Conservation (phyloP, 208 protist genomes). For the Balamuthia mandrillaris region DNA sequence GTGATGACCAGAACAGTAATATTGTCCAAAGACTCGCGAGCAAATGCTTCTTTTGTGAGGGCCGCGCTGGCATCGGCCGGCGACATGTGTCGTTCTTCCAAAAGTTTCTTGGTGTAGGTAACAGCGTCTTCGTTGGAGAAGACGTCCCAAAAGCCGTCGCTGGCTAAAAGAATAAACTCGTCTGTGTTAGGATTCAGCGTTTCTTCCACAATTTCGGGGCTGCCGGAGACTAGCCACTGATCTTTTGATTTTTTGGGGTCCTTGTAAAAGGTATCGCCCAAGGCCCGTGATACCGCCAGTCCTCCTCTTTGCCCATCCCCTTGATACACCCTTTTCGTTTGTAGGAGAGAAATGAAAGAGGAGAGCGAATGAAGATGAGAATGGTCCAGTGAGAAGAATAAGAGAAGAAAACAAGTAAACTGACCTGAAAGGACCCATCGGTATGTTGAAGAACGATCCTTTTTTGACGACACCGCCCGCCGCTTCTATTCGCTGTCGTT, state of each 20-base stretch:
- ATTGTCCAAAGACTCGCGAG: slow-evolving; percentile 29
- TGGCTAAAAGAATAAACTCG: slow-evolving; percentile 31
- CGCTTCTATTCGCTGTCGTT: slow-evolving; percentile 1
- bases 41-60: slow-evolving; percentile 19
- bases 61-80: background rate
- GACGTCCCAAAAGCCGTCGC: slow-evolving; percentile 38
- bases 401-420: no score
- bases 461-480: slow-evolving; percentile 18
- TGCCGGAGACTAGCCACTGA: slow-evolving; percentile 2
- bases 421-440: slow-evolving; percentile 37
- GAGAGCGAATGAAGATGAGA: no score
- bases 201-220: slow-evolving; percentile 20
- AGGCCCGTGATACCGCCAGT: slow-evolving; percentile 5
- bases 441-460: slow-evolving; percentile 31
- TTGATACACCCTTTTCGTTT: background rate
- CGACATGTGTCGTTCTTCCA: slow-evolving; percentile 14
- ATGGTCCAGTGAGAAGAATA: no score
- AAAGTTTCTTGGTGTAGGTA: background rate
- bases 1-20: slow-evolving; percentile 12
- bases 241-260: background rate
- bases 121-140: slow-evolving; percentile 38
- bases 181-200: background rate
- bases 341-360: no score
- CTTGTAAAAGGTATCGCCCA: slow-evolving; percentile 28
- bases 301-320: slow-evolving; percentile 3